Evolutionary conservation across 2,329 filamentous ascomycete genomes (phyloP), one percentile per base, ranked within the genome.

Genomic region (Albophoma yamanashiensis): DNA sequence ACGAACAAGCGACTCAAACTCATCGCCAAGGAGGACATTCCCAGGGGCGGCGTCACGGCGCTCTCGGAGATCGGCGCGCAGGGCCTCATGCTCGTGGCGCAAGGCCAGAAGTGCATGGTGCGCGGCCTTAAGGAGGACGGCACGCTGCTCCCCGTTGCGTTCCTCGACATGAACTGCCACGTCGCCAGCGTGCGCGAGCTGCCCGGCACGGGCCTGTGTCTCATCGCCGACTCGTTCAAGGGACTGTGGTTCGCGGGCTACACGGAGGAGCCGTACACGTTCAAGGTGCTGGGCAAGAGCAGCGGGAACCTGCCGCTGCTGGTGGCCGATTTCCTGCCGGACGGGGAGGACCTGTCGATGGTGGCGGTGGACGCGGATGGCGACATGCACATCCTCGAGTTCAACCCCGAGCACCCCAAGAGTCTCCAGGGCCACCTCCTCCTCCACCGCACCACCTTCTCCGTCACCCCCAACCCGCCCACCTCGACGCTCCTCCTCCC

Each of bases 61-160:
- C 74, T 99, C 14, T 91, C 89, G 0, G 88, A 89, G 64, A 88
- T 96, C 59, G 93, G 90, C 50, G 91, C 87, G 0, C 92, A 94
- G 73, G 94, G 89, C 1, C 91, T 93, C 65, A 86, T 95, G 80
- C 87, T 94, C 63, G 89, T 89, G 47, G 92, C 92, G 0, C 94
- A 99, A 70, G 94, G 94, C 0, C 92, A 97, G 69, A 99, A 99
- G 74, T 93, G 92, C 72, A 95, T 99, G 89, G 92, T 99, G 1
- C 83, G 94, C 61, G 94, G 94, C 47, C 81, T 99, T 3, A 97
- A 97, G 72, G 94, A 99, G 73, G 94, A 99, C 70, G 91, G 92
- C 0, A 92, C 89, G 1, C 82, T 97, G 58, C 79, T 97, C 0
- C 94, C 94, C 0, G 93, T 99, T 4, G 94, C 94, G 0, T 99